These are phyloP conservation scores for Allium cepa DNA, from an alignment of 106 monocot species.

Conservation along the genomic window DNA sequence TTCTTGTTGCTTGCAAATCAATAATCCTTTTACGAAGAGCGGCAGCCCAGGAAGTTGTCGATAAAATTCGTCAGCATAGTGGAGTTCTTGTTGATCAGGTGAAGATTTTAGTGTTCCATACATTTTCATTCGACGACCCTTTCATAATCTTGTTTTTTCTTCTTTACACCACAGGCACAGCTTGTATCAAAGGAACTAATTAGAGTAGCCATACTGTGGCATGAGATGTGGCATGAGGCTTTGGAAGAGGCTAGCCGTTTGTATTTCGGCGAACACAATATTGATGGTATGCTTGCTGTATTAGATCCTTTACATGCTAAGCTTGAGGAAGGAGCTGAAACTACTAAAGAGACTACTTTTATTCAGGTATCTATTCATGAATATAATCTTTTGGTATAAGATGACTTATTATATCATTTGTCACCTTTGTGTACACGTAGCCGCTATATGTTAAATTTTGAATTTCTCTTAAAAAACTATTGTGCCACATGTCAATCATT, in stretches of 20 bases:
- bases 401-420: too few species aligned
- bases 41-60: constrained; percentile 94
- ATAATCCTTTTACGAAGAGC: constrained; percentile 78
- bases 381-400: too few species aligned
- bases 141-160: constrained; percentile 9
- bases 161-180: constrained; percentile 48
- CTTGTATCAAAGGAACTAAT: constrained; percentile 98
- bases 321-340: constrained; percentile 85
- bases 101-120: background rate
- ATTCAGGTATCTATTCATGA: constrained; percentile 57
- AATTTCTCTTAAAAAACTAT: too few species aligned
- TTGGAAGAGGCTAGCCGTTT: constrained; percentile 98
- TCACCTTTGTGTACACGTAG: too few species aligned
- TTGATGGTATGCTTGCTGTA: constrained; percentile 89
- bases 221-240: constrained; percentile 99
- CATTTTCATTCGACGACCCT: constrained; percentile 1
- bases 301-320: constrained; percentile 82
- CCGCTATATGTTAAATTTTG: too few species aligned
- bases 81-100: constrained; percentile 97
- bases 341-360: constrained; percentile 76
- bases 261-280: constrained; percentile 97
- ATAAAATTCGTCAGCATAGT: constrained; percentile 96
- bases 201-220: constrained; percentile 98
- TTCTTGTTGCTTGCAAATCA: constrained; percentile 98
- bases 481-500: too few species aligned